phyloP scores from a whole-genome alignment of 2,329 filamentous ascomycete species.

The Clonostachys rosea region DNA sequence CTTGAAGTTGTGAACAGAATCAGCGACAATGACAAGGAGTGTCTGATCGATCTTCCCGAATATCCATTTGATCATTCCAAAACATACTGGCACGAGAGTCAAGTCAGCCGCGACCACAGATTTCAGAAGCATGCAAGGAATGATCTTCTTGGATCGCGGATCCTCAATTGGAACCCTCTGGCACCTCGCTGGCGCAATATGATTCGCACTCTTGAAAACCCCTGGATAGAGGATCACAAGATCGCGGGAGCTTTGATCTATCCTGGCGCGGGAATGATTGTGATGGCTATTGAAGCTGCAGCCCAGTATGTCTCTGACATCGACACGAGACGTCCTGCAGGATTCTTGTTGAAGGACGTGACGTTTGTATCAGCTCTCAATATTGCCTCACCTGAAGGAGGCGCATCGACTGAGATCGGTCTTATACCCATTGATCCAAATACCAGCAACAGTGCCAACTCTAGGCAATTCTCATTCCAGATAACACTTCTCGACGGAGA shows the following conservation, averaged over 20 bases:
- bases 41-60: conserved; percentile 34
- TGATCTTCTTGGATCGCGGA: conserved; percentile 34
- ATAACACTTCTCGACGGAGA: too few species aligned
- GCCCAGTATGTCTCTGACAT: too few species aligned
- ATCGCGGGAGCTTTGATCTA: conserved; percentile 30
- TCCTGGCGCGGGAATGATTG: conserved; percentile 25
- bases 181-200: conserved; percentile 37
- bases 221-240: conserved; percentile 47
- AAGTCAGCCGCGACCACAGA: conserved; percentile 23
- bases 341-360: too few species aligned
- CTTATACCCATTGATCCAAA: too few species aligned
- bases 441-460: too few species aligned
- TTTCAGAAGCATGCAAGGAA: conserved; percentile 32
- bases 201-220: conserved; percentile 40
- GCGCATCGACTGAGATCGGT: too few species aligned
- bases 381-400: too few species aligned
- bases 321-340: too few species aligned
- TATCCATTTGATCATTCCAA: conserved; percentile 52
- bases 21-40: conserved; percentile 5
- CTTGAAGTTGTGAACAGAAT: too few species aligned
- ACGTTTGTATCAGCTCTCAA: too few species aligned
- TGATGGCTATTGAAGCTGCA: conserved; percentile 15
- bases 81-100: conserved; percentile 41
- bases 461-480: too few species aligned
- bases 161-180: conserved; percentile 12